Base-by-base conservation (phyloP, 1,284 basidiomycete genomes). In the Puccinia horiana region DNA sequence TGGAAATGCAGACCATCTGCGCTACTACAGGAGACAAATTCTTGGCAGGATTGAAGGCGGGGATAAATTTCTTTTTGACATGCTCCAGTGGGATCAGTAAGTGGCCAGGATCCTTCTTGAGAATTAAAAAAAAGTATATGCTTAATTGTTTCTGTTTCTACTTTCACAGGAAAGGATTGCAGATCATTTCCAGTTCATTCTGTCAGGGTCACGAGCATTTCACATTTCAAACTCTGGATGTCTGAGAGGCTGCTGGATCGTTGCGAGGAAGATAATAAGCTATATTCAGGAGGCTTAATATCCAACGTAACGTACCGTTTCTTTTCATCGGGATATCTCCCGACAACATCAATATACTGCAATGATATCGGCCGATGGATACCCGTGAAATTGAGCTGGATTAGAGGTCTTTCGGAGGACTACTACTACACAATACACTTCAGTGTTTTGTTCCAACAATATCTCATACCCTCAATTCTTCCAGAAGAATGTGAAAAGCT, bases 301-400 rank as follows among this genome's bases (percentile, higher is more conserved):
- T 75, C 35, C 14, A 52, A 54, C 58, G 73, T 75, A 2, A 75
- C 73, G 1, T 75, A 75, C 14, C 9, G 52, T 12, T 77, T 65
- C 29, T 77, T 77, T 77, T 35, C 23, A 11, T 26, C 4, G 11
- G 75, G 56, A 0, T 63, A 61, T 40, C 32, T 77, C 4, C 35
- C 65, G 14, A 58, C 75, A 2, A 77, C 32, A n/a, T 61, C 58
- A 47, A 77, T 77, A 58, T 77, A 63, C 23, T 63, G 40, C 61
- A 42, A 47, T 8, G 26, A 18, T 16, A 44, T 77, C 12, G 18
- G 11, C 4, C 58, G n/a, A 40, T 77, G 75, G 75, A 77, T 44
- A 14, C 75, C 75, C 0, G 37, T 77, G 26, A 56, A 77, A n/a
- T 40, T 63, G 20, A 65, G 35, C 12, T 77, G 75, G 58, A 77